phyloP scores from a whole-genome alignment of 202 grass and related monocot species.

The Cymbopogon flexuosus region DNA sequence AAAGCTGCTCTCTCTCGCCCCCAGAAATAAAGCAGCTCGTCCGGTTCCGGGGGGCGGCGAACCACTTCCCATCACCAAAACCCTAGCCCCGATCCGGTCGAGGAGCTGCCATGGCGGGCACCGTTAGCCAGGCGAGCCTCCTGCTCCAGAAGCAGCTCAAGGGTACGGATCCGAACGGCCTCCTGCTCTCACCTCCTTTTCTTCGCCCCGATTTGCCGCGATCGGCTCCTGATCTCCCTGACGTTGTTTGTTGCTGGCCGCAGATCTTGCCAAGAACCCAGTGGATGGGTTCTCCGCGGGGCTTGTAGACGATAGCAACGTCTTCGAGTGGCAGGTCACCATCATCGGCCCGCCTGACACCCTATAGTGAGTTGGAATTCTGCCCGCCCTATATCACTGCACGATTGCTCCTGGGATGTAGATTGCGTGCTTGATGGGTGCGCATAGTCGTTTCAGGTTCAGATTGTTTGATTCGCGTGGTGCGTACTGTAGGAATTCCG shows the following conservation, averaged over 20 bases:
- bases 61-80: constrained; percentile 34
- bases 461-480: background rate
- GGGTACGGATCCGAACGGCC: constrained; percentile 49
- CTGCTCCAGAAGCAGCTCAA: constrained; percentile 87
- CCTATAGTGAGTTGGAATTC: constrained; percentile 68
- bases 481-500: background rate
- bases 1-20: constrained; percentile 33
- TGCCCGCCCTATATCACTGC: constrained; percentile 3
- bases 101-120: constrained; percentile 55
- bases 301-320: constrained; percentile 79
- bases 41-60: constrained; percentile 33
- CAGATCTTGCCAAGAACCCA: constrained; percentile 97
- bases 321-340: constrained; percentile 98
- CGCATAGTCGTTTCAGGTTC: background rate
- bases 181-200: background rate
- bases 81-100: constrained; percentile 57
- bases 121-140: constrained; percentile 80
- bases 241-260: background rate
- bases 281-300: constrained; percentile 97
- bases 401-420: background rate
- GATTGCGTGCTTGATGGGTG: constrained; percentile 8
- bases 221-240: constrained; percentile 30
- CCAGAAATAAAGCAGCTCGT: constrained; percentile 46
- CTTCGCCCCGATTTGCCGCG: constrained; percentile 18
- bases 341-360: constrained; percentile 96